These are phyloP conservation scores for Coemansia sp. DNA, from an alignment of 192 early-diverging fungal species.

Conservation along the genomic window DNA sequence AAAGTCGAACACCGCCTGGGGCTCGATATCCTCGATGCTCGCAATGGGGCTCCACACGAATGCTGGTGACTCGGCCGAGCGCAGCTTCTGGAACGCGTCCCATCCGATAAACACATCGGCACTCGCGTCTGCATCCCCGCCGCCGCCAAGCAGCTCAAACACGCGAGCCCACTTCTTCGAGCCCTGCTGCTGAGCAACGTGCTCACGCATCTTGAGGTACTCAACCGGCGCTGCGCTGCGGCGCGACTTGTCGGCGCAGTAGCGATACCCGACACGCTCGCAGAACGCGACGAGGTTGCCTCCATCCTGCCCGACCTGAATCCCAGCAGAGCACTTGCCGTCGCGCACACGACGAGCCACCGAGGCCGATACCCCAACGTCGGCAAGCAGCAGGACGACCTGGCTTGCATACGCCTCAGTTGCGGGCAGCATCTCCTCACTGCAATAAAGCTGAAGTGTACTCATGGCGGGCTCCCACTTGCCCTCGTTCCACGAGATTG, in stretches of 20 bases:
- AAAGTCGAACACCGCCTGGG: slow-evolving; percentile 25
- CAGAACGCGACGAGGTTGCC: slow-evolving; percentile 17
- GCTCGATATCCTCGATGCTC: slow-evolving; percentile 15
- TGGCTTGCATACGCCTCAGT: slow-evolving; percentile 14
- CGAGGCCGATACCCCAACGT: slow-evolving; percentile 11
- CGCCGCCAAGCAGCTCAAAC: not conserved
- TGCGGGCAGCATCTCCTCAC: not conserved
- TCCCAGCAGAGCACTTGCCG: not conserved
- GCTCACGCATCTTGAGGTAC: slow-evolving; percentile 19
- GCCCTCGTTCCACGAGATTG: slow-evolving; percentile 4
- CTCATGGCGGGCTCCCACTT: slow-evolving; percentile 13
- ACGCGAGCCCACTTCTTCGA: not conserved
- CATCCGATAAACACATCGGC: slow-evolving; percentile 5
- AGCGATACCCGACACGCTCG: slow-evolving; percentile 27
- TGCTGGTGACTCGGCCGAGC: slow-evolving; percentile 12
- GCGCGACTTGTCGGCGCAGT: slow-evolving; percentile 13
- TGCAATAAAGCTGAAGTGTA: slow-evolving; percentile 1
- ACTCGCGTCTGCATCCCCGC: not conserved
- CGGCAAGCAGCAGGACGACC: slow-evolving; percentile 16
- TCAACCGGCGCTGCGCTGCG: slow-evolving; percentile 19
- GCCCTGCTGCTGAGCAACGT: not conserved
- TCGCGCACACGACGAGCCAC: not conserved
- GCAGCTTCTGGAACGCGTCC: slow-evolving; percentile 22
- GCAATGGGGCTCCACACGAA: slow-evolving; percentile 29
- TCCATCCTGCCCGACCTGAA: not conserved